Evolutionary conservation across 441 rosid species (phyloP).

Genomic region (Raphanus hybrid): DNA sequence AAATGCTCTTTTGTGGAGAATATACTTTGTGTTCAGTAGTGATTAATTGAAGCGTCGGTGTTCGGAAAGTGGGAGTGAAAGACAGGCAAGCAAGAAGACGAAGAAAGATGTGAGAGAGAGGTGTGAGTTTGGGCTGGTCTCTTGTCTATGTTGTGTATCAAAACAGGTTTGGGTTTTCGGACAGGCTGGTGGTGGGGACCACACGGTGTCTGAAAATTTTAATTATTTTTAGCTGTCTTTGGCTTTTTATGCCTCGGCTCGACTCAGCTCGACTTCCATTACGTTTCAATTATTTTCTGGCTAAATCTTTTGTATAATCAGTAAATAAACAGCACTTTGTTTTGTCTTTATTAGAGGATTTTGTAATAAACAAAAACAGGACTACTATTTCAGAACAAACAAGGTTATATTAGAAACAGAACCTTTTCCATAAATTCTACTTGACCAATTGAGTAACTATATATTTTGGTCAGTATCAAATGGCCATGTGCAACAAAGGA

Average conservation of each 20-base stretch:
- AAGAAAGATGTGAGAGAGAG: slow-evolving; percentile 26
- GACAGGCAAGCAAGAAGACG: slow-evolving; percentile 1
- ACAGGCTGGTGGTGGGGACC: slow-evolving; percentile 48
- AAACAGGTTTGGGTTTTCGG: slow-evolving; percentile 37
- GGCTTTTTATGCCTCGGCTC: slow-evolving; percentile 12
- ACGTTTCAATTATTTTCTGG: slow-evolving; percentile 7
- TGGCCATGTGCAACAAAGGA: background rate
- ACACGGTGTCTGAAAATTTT: slow-evolving; percentile 41
- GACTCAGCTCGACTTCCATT: slow-evolving; percentile 33
- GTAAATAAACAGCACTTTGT: slow-evolving; percentile 14
- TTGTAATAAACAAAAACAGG: background rate
- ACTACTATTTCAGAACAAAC: slow-evolving; percentile 15
- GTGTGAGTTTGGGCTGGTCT: slow-evolving; percentile 21
- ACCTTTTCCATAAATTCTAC: background rate
- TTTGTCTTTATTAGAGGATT: slow-evolving; percentile 23
- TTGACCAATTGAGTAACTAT: slow-evolving; percentile 12
- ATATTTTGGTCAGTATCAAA: background rate
- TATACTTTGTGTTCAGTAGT: background rate
- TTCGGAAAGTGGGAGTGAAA: slow-evolving; percentile 37
- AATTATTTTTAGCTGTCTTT: slow-evolving; percentile 37
- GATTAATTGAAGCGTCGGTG: slow-evolving; percentile 33
- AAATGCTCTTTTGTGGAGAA: background rate
- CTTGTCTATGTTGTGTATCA: slow-evolving; percentile 25
- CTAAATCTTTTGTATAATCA: slow-evolving; percentile 13
- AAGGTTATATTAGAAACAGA: background rate